Evolutionary conservation across 257 asterid genomes (phyloP).

Genomic region (Salvia rosmarinus): DNA sequence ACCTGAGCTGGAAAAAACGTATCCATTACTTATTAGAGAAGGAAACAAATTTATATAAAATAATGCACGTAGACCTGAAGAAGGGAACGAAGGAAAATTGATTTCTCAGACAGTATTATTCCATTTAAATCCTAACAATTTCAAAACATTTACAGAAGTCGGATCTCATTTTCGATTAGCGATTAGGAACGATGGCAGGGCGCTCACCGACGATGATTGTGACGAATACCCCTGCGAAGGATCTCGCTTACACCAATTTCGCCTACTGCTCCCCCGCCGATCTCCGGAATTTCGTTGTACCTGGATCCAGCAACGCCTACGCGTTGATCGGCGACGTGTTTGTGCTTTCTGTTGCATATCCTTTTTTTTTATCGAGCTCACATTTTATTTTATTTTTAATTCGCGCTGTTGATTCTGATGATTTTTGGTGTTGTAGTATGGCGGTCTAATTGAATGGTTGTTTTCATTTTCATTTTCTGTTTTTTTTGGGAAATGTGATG

Average conservation of each 20-base stretch:
- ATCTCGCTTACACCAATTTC: conserved; percentile 75
- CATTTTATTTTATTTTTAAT: not conserved
- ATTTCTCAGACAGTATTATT: conserved; percentile 2
- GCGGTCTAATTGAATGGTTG: conserved; percentile 15
- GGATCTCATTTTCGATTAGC: conserved; percentile 27
- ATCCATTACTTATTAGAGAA: conserved; percentile 23
- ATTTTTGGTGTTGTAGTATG: conserved; percentile 24
- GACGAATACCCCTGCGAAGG: conserved; percentile 74
- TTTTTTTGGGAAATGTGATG: conserved; percentile 23
- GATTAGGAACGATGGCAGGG: conserved; percentile 54
- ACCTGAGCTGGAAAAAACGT: not conserved
- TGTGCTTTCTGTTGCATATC: conserved; percentile 85
- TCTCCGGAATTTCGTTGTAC: conserved; percentile 63
- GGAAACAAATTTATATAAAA: not conserved
- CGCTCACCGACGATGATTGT: conserved; percentile 71
- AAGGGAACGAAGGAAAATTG: conserved; percentile 37
- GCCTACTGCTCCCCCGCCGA: conserved; percentile 80
- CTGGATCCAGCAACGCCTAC: conserved; percentile 65
- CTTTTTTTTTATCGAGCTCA: conserved; percentile 53
- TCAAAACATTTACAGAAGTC: not conserved
- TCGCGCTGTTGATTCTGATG: not conserved
- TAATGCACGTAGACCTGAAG: not conserved
- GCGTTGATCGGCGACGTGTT: conserved; percentile 65
- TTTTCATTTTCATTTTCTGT: not conserved
- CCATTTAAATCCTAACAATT: not conserved